Base-by-base conservation (phyloP, 2,329 filamentous ascomycete genomes). In the Sporothrix inflata region DNA sequence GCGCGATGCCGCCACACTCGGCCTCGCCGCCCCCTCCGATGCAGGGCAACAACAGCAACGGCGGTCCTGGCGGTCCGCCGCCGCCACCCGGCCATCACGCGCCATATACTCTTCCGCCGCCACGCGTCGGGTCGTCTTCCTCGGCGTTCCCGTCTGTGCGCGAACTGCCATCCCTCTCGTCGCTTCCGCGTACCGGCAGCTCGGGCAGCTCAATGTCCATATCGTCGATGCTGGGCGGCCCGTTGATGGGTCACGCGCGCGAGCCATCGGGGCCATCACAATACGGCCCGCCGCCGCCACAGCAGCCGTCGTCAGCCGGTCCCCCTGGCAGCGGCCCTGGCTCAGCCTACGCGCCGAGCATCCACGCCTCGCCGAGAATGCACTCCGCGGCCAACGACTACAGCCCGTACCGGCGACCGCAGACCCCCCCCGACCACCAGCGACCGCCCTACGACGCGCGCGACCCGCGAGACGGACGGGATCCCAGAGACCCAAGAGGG, bases 391-490 rank as follows among this genome's bases (percentile, higher is more conserved):
- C 85, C 0, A 81, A 88, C 73, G 90, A 92, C 21, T 91, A 91
- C 74, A 83, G 82, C 69, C 85, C 86, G 5, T 91, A 87, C 79
- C 86, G 90, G 74, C 85, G 91, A 73, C 91, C 91, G 2, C 89
- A 92, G 72, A 94, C 91, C 0, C 92, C 75, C 5, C 71, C 92
- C n/a, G 91, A 94, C 60, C 89, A 90, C 74, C 84, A 86, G 63
- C 85, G 88, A 76, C 82, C 83, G 71, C 88, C 89, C 81, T 84
- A 89, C 72, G 65, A 78, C 71, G 78, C 78, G 75, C 73, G 76
- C 12, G 79, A 84, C 74, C 55, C 70, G 12, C 81, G 86, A 77
- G 82, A 82, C 3, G 83, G 82, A n/a, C 83, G 83, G 3, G 88
- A 68, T 30, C 68, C 68, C 81, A 51, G 70, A 38, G 70, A 71